Conservation (phyloP, 176 grass and related monocot genomes). For the Eremochloa ophiuroides region DNA sequence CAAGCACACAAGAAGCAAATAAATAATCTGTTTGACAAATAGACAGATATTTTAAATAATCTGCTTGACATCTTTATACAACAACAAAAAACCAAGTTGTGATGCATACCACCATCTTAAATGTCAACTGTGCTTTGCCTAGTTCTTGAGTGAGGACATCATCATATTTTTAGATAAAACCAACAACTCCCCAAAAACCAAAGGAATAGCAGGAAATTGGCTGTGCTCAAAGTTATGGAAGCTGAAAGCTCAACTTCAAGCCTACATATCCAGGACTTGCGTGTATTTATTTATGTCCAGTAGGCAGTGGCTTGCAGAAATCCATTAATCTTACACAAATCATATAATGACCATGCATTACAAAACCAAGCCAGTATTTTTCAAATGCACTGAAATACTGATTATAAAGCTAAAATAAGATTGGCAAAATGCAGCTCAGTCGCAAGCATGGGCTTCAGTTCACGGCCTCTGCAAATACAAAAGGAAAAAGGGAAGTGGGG, state of each 20-base stretch:
- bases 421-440: not conserved
- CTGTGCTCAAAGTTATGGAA: not conserved
- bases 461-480: not conserved
- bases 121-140: not conserved
- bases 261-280: not conserved
- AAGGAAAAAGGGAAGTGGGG: no score
- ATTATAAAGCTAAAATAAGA: conserved; percentile 6
- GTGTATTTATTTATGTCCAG: not conserved
- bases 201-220: not conserved
- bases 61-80: not conserved
- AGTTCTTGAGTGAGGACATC: not conserved
- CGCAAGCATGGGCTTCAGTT: not conserved
- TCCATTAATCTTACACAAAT: not conserved
- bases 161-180: not conserved
- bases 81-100: not conserved
- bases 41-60: no score
- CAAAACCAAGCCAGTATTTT: conserved; percentile 1
- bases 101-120: not conserved
- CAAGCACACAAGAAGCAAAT: not conserved
- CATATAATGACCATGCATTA: not conserved
- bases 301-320: not conserved
- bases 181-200: not conserved
- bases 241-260: not conserved
- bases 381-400: not conserved
- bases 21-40: not conserved